phyloP scores from a whole-genome alignment of 306 rosid genomes.

The Castanea sativa region DNA sequence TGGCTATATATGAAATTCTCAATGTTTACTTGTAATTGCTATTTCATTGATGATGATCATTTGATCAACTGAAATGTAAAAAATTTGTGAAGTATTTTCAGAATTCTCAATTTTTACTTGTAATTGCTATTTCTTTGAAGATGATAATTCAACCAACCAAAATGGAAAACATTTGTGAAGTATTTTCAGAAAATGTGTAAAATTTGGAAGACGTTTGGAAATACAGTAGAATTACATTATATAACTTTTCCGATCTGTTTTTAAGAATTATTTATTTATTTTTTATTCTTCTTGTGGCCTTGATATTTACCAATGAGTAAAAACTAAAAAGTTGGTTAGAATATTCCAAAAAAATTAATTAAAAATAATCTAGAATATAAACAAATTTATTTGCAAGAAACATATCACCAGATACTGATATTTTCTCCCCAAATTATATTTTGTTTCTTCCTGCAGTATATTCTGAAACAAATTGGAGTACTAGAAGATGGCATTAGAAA shows the following conservation, averaged over 20 bases:
- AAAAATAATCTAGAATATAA: not conserved
- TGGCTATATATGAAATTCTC: not conserved
- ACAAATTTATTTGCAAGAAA: not conserved
- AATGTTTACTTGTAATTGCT: not conserved
- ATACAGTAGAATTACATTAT: not conserved
- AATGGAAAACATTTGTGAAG: not conserved
- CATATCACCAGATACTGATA: not conserved
- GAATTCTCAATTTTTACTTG: not conserved
- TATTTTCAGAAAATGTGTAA: not conserved
- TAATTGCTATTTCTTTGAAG: not conserved
- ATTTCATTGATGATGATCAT: not conserved
- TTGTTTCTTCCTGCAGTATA: constrained; percentile 43
- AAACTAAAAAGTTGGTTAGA: not conserved
- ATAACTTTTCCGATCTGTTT: not conserved
- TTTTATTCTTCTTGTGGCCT: not conserved
- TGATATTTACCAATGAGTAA: not conserved
- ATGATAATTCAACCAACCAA: not conserved
- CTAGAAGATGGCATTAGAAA: constrained; percentile 50
- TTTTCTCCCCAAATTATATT: not conserved
- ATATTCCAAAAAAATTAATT: not conserved
- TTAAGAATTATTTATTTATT: not conserved
- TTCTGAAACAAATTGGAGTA: constrained; percentile 39
- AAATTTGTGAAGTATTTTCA: too few species aligned
- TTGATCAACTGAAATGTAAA: not conserved
- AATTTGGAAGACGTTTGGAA: not conserved